A percentile compares a stretch with the other conserved stretches of the same genome.
phyloP scores from a whole-genome alignment of 23 red algal species.

The Gracilaria domingensis region DNA sequence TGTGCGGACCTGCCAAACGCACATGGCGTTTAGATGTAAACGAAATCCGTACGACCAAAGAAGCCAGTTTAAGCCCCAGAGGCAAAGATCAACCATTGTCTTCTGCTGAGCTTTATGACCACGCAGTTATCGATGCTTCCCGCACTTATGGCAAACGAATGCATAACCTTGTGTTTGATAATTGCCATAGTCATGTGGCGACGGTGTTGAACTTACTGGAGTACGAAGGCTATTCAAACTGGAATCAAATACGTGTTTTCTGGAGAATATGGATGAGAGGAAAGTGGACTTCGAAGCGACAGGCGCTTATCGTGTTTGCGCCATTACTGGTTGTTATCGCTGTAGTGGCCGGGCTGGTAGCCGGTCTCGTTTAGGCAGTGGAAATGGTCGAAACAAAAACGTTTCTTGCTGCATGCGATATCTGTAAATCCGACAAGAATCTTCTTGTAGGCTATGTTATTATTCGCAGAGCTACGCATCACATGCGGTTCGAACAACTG shows the following conservation, averaged over 20 bases:
- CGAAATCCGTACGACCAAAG: background rate
- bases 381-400: background rate
- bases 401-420: background rate
- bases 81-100: background rate
- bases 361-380: background rate
- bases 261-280: conserved; percentile 51
- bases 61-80: background rate
- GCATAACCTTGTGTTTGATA: conserved; percentile 62
- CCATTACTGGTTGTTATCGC: background rate
- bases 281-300: conserved; percentile 29
- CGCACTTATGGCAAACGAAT: conserved; percentile 53
- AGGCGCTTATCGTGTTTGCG: conserved; percentile 7
- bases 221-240: conserved; percentile 57
- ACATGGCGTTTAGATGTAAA: conserved; percentile 40
- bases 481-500: too few species aligned
- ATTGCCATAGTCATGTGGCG: conserved; percentile 73
- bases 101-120: conserved; percentile 21
- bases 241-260: conserved; percentile 62
- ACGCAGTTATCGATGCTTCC: conserved; percentile 47
- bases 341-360: background rate
- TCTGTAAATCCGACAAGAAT: background rate
- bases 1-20: conserved; percentile 69
- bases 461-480: too few species aligned
- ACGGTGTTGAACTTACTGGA: conserved; percentile 42
- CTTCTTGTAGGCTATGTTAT: background rate